These are phyloP conservation scores for Arabidopsis suecica DNA, from an alignment of 345 rosid genomes.

Conservation along the genomic window DNA sequence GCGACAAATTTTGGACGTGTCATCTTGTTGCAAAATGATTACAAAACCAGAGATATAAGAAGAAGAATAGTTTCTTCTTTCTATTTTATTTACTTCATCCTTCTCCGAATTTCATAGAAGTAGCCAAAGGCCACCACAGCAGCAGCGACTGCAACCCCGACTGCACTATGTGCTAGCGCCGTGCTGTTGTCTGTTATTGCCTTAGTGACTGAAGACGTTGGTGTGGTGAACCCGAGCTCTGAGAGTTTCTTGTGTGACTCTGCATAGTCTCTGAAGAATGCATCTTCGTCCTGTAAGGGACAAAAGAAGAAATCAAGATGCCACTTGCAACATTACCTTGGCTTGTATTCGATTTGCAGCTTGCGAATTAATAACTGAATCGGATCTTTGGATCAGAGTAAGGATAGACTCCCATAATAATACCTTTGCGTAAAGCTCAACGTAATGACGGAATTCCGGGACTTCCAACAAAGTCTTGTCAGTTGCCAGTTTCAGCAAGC, in stretches of 20 bases:
- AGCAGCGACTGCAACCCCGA: constrained; percentile 78
- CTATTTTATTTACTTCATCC: constrained; percentile 53
- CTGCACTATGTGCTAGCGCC: constrained; percentile 68
- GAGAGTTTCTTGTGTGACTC: constrained; percentile 85
- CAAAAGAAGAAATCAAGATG: neutral
- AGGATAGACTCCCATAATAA: neutral
- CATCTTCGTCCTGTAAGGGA: constrained; percentile 70
- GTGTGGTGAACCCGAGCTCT: constrained; percentile 70
- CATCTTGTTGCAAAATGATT: too few relatives aligned
- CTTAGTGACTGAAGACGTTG: constrained; percentile 48
- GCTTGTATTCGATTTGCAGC: neutral
- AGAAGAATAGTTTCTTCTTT: neutral
- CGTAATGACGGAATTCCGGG: constrained; percentile 63
- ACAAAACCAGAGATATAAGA: constrained; percentile 6
- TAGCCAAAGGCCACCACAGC: constrained; percentile 78
- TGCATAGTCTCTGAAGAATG: constrained; percentile 76
- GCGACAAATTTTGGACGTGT: too few relatives aligned
- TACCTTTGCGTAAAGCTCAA: constrained; percentile 85
- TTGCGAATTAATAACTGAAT: neutral
- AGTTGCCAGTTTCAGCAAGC: constrained; percentile 76
- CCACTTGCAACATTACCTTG: neutral
- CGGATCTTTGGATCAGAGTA: neutral
- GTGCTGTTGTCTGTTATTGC: constrained; percentile 52
- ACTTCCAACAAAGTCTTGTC: constrained; percentile 72
- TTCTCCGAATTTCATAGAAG: constrained; percentile 70